Conservation (phyloP, 768 basidiomycete species). For the Russula sp. region DNA sequence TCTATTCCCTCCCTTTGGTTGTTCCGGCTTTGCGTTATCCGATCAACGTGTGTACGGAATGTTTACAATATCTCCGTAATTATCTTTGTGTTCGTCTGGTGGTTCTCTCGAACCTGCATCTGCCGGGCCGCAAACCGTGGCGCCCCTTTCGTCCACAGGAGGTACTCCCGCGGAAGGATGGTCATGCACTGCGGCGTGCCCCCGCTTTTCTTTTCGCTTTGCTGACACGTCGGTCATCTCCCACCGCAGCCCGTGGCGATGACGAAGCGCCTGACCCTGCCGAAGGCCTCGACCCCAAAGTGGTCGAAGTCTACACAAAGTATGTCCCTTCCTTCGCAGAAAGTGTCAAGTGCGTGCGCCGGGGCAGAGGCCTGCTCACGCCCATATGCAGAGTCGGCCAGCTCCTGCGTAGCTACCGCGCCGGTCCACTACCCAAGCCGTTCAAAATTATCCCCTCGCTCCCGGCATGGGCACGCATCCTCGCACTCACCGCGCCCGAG, state of each 20-base stretch:
- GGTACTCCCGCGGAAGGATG: background rate
- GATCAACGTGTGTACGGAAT: background rate
- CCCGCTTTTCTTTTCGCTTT: conserved; percentile 9
- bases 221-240: conserved; percentile 8
- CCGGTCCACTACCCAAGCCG: conserved; percentile 90
- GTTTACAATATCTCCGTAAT: too few species aligned
- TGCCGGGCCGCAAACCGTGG: background rate
- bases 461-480: conserved; percentile 91
- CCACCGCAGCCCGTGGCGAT: conserved; percentile 45
- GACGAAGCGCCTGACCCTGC: conserved; percentile 59
- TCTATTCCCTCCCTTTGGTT: background rate
- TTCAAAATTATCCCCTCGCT: conserved; percentile 98
- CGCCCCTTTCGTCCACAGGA: background rate
- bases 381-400: conserved; percentile 60
- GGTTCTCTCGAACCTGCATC: background rate
- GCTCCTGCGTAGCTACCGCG: conserved; percentile 84
- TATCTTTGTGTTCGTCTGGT: background rate
- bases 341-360: background rate
- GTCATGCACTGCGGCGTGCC: background rate
- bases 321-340: conserved; percentile 34
- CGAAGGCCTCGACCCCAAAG: conserved; percentile 83
- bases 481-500: conserved; percentile 88
- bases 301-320: conserved; percentile 93
- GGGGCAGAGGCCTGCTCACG: background rate
- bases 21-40: background rate